Evolutionary conservation across 345 rosid species (phyloP).

Genomic region (Eucalyptus decipiens): DNA sequence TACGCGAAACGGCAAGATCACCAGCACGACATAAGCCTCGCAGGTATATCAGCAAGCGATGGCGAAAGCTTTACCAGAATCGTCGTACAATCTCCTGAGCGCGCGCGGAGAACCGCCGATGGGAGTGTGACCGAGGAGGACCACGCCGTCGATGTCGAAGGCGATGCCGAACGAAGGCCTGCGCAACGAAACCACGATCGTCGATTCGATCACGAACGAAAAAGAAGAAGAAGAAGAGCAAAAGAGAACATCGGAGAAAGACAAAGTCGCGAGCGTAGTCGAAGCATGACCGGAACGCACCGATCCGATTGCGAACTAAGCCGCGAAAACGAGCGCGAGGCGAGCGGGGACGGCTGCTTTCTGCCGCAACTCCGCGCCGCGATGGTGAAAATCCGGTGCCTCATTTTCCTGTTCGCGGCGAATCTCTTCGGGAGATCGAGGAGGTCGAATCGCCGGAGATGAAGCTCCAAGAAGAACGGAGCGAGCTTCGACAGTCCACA

Average conservation of each 20-base stretch:
- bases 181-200: neutral
- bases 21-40: neutral
- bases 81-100: slow-evolving; percentile 39
- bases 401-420: neutral
- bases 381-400: neutral
- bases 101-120: slow-evolving; percentile 62
- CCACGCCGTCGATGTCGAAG: slow-evolving; percentile 84
- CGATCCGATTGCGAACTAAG: neutral
- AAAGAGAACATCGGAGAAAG: neutral
- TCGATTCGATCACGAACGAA: neutral
- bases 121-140: slow-evolving; percentile 63
- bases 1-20: neutral
- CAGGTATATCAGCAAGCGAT: neutral
- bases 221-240: neutral
- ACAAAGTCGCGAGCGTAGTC: neutral
- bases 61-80: slow-evolving; percentile 20
- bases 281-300: neutral
- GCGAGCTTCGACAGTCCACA: too few relatives aligned
- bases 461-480: too few relatives aligned
- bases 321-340: slow-evolving; percentile 21
- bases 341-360: neutral
- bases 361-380: neutral
- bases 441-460: neutral
- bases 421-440: neutral
- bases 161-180: slow-evolving; percentile 67